Evolutionary conservation across 2,329 filamentous ascomycete genomes (phyloP), one percentile per base, ranked within the genome.

Genomic region (Ilyonectria robusta): DNA sequence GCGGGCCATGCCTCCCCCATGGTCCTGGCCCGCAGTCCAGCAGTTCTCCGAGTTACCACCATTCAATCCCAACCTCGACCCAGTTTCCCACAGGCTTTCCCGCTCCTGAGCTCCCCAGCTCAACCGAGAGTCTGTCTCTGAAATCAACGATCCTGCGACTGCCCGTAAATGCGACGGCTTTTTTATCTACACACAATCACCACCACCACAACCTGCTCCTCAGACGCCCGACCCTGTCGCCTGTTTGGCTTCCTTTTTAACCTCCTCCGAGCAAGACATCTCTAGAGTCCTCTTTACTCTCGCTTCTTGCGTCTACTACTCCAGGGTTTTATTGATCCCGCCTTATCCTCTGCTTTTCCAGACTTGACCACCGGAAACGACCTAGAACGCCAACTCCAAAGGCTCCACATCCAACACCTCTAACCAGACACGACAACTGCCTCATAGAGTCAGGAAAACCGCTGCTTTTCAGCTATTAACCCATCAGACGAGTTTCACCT

Each of bases 31-130:
- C 88, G 91, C 89, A 94, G 93, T 94, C 92, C 92, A 90, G 90
- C 92, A 94, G 93, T 91, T 92, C 91, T 91, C 85, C 90, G 92
- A 94, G 87, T 88, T 89, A 61, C 57, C 79, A 75, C 81, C 86
- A 84, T 83, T 81, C 84, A 86, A 88, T 81, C 80, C 77, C 70
- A 69, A 67, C 67, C 73, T 90, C 87, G 90, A 92, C 90, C 87
- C 88, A 91, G 91, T 89, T 91, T 88, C 80, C 79, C 82, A 85
- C 83, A 88, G 87, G 83, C 84, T 85, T 83, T 83, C 80, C 81
- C 81, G 82, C 82, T 86, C 80, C 76, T 77, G 77, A 76, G 77
- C 79, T 75, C 64, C 75, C 6, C 2, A 69, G 76, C 80, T 80
- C 74, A 72, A 70, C 59, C 71, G 77, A 80, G 75, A 81, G 80